A percentile compares a stretch with the other conserved stretches of the same genome.
These are phyloP conservation scores for Luffa acutangula DNA, from an alignment of 306 rosid species.

Conservation along the genomic window DNA sequence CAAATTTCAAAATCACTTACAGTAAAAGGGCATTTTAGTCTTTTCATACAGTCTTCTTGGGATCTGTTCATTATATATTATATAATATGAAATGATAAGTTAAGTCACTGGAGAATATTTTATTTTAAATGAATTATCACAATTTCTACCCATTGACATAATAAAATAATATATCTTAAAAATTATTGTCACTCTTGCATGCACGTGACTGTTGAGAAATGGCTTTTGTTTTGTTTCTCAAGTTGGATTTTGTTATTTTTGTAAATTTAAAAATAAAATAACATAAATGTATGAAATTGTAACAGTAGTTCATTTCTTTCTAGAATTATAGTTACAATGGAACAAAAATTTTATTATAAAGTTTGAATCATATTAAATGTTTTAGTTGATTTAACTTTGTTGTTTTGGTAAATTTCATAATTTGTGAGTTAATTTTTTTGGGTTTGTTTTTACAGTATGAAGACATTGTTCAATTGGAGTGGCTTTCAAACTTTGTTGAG, in stretches of 20 bases:
- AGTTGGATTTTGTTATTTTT: not conserved
- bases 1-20: not conserved
- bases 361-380: not conserved
- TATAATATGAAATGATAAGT: not conserved
- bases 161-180: not conserved
- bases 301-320: not conserved
- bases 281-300: not conserved
- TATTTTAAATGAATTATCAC: not conserved
- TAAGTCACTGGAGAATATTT: not conserved
- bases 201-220: not conserved
- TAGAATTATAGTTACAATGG: not conserved
- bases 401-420: not conserved
- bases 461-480: conserved; percentile 85
- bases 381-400: not conserved
- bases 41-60: not conserved
- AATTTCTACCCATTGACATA: not conserved
- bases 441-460: conserved; percentile 48
- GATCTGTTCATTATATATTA: not conserved
- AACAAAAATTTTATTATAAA: not conserved
- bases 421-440: not conserved
- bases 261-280: not conserved
- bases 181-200: not conserved
- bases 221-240: not conserved
- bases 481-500: conserved; percentile 88
- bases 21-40: not conserved